Percentiles rank a stretch among this genome's conserved stretches.
These are phyloP conservation scores for Cavenderia fasciculata DNA, from an alignment of 78 protist genomes.

Conservation along the genomic window DNA sequence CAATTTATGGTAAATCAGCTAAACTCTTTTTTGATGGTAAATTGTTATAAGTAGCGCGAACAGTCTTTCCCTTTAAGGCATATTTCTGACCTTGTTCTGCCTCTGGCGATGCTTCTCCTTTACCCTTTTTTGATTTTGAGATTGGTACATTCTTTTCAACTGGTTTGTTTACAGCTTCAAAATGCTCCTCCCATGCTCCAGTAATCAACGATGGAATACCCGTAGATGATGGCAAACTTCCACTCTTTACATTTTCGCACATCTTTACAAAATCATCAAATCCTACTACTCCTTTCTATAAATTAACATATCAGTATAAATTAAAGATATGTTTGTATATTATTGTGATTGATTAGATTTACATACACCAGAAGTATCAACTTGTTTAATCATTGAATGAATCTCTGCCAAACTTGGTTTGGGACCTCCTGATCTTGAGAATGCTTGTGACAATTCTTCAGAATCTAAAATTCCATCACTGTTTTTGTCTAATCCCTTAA, in stretches of 20 bases:
- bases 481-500: slow-evolving; percentile 13
- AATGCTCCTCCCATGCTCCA: slow-evolving; percentile 30
- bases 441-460: slow-evolving; percentile 2
- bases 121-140: background rate
- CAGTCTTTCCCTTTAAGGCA: background rate
- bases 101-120: background rate
- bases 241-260: background rate
- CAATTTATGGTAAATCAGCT: too few relatives aligned
- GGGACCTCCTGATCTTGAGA: background rate
- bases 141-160: slow-evolving; percentile 13
- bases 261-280: slow-evolving; percentile 28
- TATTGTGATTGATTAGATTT: background rate
- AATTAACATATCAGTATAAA: background rate
- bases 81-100: slow-evolving; percentile 7
- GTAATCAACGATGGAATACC: slow-evolving; percentile 21
- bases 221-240: slow-evolving; percentile 1
- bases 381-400: slow-evolving; percentile 10
- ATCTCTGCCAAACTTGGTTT: slow-evolving; percentile 21
- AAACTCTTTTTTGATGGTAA: too few relatives aligned
- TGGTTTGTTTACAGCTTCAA: slow-evolving; percentile 3
- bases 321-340: too few relatives aligned
- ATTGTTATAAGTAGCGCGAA: slow-evolving; percentile 3
- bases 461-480: slow-evolving; percentile 19
- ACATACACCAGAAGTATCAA: slow-evolving; percentile 23
- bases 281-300: slow-evolving; percentile 15